Evolutionary conservation across 2,329 filamentous ascomycete species (phyloP).

Genomic region (Scedosporium aurantiacum): DNA sequence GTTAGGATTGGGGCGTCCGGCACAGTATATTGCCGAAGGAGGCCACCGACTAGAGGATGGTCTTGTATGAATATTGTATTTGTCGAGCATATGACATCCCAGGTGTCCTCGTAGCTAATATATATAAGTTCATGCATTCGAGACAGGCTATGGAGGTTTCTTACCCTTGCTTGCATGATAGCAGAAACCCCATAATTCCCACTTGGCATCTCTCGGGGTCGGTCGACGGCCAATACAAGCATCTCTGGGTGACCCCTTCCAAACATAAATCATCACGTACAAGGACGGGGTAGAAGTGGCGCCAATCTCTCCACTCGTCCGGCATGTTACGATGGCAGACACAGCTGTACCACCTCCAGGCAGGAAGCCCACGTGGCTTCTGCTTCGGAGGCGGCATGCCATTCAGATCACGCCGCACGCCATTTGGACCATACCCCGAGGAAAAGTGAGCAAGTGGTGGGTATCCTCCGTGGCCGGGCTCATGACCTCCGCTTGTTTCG

Average conservation of each 20-base stretch:
- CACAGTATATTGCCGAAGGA: not conserved
- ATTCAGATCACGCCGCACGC: not conserved
- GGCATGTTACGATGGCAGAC: conserved; percentile 15
- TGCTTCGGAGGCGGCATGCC: not conserved
- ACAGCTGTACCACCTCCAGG: conserved; percentile 17
- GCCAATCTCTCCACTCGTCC: conserved; percentile 9
- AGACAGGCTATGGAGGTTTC: not conserved
- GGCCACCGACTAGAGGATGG: not conserved
- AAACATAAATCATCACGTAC: not conserved
- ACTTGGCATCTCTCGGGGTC: conserved; percentile 13
- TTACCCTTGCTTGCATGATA: conserved; percentile 18
- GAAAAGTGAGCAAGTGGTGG: conserved; percentile 4
- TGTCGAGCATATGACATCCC: not conserved
- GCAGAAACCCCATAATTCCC: conserved; percentile 19
- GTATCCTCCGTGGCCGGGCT: conserved; percentile 6
- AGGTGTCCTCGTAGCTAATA: not conserved
- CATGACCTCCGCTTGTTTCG: conserved; percentile 5
- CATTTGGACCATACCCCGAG: too few relatives aligned
- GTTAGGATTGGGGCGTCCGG: not conserved
- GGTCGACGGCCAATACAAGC: conserved; percentile 10
- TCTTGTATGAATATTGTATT: not conserved
- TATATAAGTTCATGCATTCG: not conserved
- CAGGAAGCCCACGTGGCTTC: not conserved
- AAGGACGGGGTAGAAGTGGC: conserved; percentile 6
- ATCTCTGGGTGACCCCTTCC: not conserved